These are phyloP conservation scores for Pelargonium australe DNA, from an alignment of 441 rosid species.

Conservation along the genomic window DNA sequence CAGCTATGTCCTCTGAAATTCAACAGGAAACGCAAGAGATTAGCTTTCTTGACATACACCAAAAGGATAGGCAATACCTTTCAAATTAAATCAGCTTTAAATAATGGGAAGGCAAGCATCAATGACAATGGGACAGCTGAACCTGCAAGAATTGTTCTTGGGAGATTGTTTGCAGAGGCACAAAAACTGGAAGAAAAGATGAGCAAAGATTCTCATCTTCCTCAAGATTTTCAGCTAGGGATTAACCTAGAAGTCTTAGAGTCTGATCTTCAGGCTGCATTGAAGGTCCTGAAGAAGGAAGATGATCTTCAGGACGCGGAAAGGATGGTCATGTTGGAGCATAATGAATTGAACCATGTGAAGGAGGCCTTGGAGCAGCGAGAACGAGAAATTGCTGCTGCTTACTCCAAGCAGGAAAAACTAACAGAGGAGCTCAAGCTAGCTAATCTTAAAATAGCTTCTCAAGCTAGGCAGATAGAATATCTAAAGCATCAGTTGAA, in stretches of 20 bases:
- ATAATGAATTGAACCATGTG: constrained; percentile 37
- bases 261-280: constrained; percentile 56
- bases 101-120: constrained; percentile 32
- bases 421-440: constrained; percentile 49
- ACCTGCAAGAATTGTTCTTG: constrained; percentile 50
- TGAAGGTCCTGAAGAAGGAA: constrained; percentile 55
- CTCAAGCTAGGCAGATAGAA: constrained; percentile 64
- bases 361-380: constrained; percentile 47
- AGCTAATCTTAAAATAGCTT: constrained; percentile 48
- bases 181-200: constrained; percentile 52
- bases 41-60: constrained; percentile 15
- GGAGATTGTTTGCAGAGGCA: constrained; percentile 57
- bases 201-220: constrained; percentile 27
- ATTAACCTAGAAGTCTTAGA: constrained; percentile 48
- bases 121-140: constrained; percentile 46
- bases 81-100: constrained; percentile 34
- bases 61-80: constrained; percentile 24
- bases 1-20: constrained; percentile 34
- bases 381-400: constrained; percentile 41
- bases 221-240: constrained; percentile 22
- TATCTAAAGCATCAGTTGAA: constrained; percentile 45
- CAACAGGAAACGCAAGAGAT: constrained; percentile 34
- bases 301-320: constrained; percentile 52
- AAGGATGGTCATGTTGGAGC: constrained; percentile 47
- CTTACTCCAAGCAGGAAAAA: constrained; percentile 47